Evolutionary conservation across 179 eudicot genomes (phyloP), one percentile per base, ranked within the genome.

Genomic region (Drosera spatulata): DNA sequence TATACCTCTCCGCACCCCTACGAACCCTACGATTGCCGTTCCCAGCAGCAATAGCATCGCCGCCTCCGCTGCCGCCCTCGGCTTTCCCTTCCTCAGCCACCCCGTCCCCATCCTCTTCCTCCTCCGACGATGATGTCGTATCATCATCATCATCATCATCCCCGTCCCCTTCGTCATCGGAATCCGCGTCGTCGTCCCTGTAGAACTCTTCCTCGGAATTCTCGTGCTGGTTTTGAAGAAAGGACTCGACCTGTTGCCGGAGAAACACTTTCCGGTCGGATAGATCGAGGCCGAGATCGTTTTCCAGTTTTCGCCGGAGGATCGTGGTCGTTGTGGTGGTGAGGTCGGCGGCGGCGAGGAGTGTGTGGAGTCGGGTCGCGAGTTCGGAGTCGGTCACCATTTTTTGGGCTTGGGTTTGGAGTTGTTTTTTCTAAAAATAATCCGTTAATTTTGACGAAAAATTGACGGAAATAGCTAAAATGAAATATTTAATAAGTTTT

Each of bases 221-320:
- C 13, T 71, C 67, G 68, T 70, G 59, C 59, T 80, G 85, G 65
- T 52, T 74, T 53, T 88, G 80, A 49, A 93, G 80, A 58, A 77
- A 93, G 9, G 65, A 60, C 56, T 81, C 95, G 11, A 93, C 78
- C 63, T 82, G 93, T 40, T 78, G 70, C 1, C 99, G 69, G 39
- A 93, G 70, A 55, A 93, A 84, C 11, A 82, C 71, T 66, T 79
- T 93, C 58, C 71, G 76, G 22, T 79, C 77, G 4, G 95, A 80
- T 67, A 93, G 85, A 81, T 86, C 90, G 68, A 89, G 69, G 1
- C 85, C 87, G 40, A 89, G 83, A 50, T 84, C 88, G n/a, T 80
- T 77, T 74, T 93, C 95, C 3, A 93, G 71, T 43, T 69, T 62
- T 46, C 82, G 79, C 8, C 88, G 81, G 0, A 89, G 78, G 60